Evolutionary conservation across 805 yeast species (phyloP).

Genomic region (Pichia exigua): DNA sequence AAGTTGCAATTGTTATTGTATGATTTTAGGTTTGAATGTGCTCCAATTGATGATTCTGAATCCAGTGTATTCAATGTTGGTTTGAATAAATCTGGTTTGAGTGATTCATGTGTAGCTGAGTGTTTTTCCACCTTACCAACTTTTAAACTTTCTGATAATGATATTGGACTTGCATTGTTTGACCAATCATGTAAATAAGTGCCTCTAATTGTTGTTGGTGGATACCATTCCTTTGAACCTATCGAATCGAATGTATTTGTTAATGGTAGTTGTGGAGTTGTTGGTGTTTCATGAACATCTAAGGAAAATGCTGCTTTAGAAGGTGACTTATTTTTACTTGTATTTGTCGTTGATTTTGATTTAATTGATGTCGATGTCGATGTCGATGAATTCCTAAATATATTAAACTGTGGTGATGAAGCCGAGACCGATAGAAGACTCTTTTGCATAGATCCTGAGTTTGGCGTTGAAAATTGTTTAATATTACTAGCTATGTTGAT

Average conservation of each 20-base stretch:
- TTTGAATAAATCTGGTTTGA: background rate
- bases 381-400: background rate
- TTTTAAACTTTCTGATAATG: conserved; percentile 6
- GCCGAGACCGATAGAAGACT: background rate
- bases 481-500: background rate
- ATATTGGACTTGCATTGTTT: conserved; percentile 2
- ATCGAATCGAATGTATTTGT: background rate
- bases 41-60: background rate
- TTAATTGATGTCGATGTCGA: background rate
- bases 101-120: background rate
- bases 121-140: conserved; percentile 3
- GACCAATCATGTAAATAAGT: conserved; percentile 27
- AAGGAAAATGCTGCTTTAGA: background rate
- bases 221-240: conserved; percentile 1
- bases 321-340: conserved; percentile 1
- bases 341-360: background rate
- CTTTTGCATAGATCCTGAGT: background rate
- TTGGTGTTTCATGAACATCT: background rate
- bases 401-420: conserved; percentile 1
- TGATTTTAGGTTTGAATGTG: background rate
- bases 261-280: background rate
- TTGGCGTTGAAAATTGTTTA: background rate
- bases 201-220: conserved; percentile 25
- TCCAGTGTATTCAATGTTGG: background rate
- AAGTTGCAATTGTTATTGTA: background rate